phyloP scores from a whole-genome alignment of 306 rosid genomes.

The Cicer cuneatum region DNA sequence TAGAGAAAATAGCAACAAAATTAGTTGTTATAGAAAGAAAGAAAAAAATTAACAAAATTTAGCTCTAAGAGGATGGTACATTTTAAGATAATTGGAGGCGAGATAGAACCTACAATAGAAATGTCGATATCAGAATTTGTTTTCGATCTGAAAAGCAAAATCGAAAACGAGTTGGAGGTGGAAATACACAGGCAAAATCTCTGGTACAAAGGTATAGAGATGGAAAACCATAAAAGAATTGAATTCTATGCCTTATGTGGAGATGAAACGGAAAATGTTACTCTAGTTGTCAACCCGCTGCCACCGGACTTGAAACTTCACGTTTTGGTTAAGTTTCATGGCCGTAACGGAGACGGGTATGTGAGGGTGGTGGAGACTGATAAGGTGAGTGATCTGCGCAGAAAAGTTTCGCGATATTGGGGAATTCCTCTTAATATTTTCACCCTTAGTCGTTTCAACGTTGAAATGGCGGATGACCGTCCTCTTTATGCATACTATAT shows the following conservation, averaged over 20 bases:
- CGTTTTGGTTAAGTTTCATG: slow-evolving; percentile 31
- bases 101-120: slow-evolving; percentile 42
- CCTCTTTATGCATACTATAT: slow-evolving; percentile 50
- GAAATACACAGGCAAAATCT: slow-evolving; percentile 44
- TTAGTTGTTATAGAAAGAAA: background rate
- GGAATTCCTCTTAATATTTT: slow-evolving; percentile 20
- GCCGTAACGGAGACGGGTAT: background rate
- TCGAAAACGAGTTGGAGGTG: slow-evolving; percentile 27
- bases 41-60: background rate
- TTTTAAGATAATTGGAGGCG: slow-evolving; percentile 39
- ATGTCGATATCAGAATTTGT: background rate
- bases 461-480: slow-evolving; percentile 24
- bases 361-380: slow-evolving; percentile 49
- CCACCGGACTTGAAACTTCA: slow-evolving; percentile 31
- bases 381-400: slow-evolving; percentile 32
- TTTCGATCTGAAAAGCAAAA: slow-evolving; percentile 45
- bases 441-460: slow-evolving; percentile 7
- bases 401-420: slow-evolving; percentile 46
- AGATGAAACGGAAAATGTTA: slow-evolving; percentile 21
- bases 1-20: background rate
- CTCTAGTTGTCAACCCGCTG: slow-evolving; percentile 37
- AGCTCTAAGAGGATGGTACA: slow-evolving; percentile 27
- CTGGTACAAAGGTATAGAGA: slow-evolving; percentile 17
- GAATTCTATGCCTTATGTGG: background rate
- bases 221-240: background rate